Base-by-base conservation (phyloP, 371 early-diverging fungal species). In the Thermomucor indicae-seudaticae region DNA sequence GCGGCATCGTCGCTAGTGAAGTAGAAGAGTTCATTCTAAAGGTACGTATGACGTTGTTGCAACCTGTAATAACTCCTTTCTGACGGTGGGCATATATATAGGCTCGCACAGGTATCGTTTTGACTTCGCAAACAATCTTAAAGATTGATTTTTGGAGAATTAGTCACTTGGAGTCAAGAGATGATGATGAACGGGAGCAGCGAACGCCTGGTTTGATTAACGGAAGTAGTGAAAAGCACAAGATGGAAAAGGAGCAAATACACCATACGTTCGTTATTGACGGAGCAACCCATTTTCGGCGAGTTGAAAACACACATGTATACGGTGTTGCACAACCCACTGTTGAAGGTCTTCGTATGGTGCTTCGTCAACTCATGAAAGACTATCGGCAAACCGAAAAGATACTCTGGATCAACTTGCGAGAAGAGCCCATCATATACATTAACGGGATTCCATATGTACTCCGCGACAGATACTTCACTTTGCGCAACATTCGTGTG, bases 381-480 rank as follows among this genome's bases (percentile, higher is more conserved):
- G 63, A 67, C n/a, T 48, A 48, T 24, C 53, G 58, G 8, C 58
- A 37, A 7, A 57, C 57, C 28, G 53, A 72, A 35, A 58, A 53
- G 22, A 51, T 88, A 14, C 42, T 83, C 17, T 88, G 88, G 89
- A 85, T 90, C 51, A 87, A 86, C 55, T 50, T 88, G 16, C 71
- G 90, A 35, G 88, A 90, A 57, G 89, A 90, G 50, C 88, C 89
- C 16, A 71, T 90, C 19, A 78, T 88, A 6, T 89, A 89, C 55
- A 75, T 90, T 47, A 81, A 85, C 45, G 85, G 83, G n/a, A 62
- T 71, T 8, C 88, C 91, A 5, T 86, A 85, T 61, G 89, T 88
- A 0, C 73, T 90, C 2, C 72, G 89, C 30, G 86, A 86, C 53
- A 64, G 78, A n/a, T 78, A 67, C 27, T 64, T 78, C 46, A 81